phyloP scores from a whole-genome alignment of 2,329 filamentous ascomycete species.

The Magnaporthiopsis incrustans region DNA sequence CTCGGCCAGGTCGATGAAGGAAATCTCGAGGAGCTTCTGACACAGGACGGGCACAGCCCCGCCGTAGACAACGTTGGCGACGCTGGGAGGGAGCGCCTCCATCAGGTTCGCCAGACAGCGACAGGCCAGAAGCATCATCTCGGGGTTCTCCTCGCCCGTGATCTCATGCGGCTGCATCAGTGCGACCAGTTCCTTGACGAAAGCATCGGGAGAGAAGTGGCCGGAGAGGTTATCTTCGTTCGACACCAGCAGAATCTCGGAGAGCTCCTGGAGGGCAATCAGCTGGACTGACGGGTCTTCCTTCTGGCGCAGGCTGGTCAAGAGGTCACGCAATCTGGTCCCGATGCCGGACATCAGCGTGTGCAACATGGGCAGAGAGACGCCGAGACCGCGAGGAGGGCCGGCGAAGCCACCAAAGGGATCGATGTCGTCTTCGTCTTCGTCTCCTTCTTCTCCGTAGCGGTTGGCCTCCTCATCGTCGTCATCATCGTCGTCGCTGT shows the following conservation, averaged over 20 bases:
- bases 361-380: constrained; percentile 78
- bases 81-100: constrained; percentile 89
- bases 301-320: constrained; percentile 69
- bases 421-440: constrained; percentile 44
- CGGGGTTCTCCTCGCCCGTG: constrained; percentile 77
- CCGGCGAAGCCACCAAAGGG: constrained; percentile 63
- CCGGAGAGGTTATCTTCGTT: constrained; percentile 95
- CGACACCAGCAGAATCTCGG: constrained; percentile 85
- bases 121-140: constrained; percentile 95
- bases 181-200: constrained; percentile 85
- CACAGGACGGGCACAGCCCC: constrained; percentile 91
- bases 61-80: constrained; percentile 95
- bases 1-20: constrained; percentile 95
- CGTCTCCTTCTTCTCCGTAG: constrained; percentile 52
- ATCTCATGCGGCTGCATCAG: constrained; percentile 89
- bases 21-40: constrained; percentile 89
- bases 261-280: constrained; percentile 86
- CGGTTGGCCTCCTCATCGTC: constrained; percentile 37
- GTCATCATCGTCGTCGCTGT: constrained; percentile 28
- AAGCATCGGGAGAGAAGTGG: constrained; percentile 88
- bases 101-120: constrained; percentile 94
- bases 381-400: constrained; percentile 53
- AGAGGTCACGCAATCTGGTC: constrained; percentile 67
- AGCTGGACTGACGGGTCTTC: constrained; percentile 82
- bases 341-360: constrained; percentile 86